Evolutionary conservation across 345 rosid species (phyloP), one percentile per base, ranked within the genome.

Genomic region (Gossypium australe): DNA sequence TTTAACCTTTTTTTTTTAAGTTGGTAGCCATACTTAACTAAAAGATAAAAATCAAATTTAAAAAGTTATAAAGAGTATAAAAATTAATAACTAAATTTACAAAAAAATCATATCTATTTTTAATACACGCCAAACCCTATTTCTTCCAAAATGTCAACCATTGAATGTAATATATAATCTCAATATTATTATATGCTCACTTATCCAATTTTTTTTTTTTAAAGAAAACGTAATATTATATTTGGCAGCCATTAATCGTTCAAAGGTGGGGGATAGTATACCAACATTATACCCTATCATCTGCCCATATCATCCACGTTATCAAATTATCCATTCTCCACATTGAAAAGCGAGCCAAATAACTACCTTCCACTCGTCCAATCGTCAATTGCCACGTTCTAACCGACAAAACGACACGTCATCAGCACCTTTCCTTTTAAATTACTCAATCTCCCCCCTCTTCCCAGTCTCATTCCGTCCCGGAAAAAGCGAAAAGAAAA

Each of bases 301-400:
- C 70, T 3, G 2, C 34, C 53, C 16, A 11, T 11, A 4, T 12
- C 34, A 66, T 7, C 70, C 7, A 22, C 70, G 55, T 12, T n/a
- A 45, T 45, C 34, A 20, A 9, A 7, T 11, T 66, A 45, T 66
- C 53, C 52, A 7, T 3, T 45, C 34, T 9, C n/a, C 11, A 20
- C 84, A 47, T 87, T 63, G 87, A 70, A 70, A 82, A n/a, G 86
- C 72, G 88, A 87, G 85, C 87, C 88, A 77, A 57, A 65, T 72
- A 74, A 75, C 66, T 20, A 83, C 80, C 83, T 71, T 38, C 20
- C 2, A 38, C 25, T 0, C 9, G 11, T 25, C 92, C 89, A 86
- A 80, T 88, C 7, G 10, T 2, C 0, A 0, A 0, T 1, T 22
- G 47, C 72, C 90, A 89, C 88, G 87, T 81, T 25, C 2, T 22